phyloP scores from a whole-genome alignment of 1,284 basidiomycete species.

The Agaricales sp. region DNA sequence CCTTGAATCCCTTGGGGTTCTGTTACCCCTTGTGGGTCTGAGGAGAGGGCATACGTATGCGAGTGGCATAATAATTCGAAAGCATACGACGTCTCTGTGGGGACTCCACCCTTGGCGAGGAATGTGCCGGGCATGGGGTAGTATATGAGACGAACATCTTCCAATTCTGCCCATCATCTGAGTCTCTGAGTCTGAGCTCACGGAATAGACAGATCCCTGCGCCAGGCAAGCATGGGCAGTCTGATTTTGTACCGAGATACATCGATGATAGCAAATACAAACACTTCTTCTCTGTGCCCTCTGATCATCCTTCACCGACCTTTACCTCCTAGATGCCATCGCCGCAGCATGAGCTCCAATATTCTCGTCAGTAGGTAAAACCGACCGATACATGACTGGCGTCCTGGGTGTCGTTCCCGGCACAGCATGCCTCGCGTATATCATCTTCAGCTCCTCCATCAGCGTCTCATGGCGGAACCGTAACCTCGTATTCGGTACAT shows the following conservation, averaged over 20 bases:
- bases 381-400: neutral
- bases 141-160: neutral
- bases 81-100: neutral
- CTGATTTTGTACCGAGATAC: too few species aligned
- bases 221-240: too few species aligned
- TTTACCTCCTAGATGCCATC: too few species aligned
- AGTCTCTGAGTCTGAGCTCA: too few species aligned
- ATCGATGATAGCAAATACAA: too few species aligned
- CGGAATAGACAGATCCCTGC: too few species aligned
- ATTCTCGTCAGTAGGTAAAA: slow-evolving; percentile 1
- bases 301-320: too few species aligned
- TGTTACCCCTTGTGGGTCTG: neutral
- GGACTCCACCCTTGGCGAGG: neutral
- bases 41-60: neutral
- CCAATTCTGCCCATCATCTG: too few species aligned
- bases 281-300: too few species aligned
- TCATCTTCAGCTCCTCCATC: slow-evolving; percentile 76
- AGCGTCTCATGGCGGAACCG: slow-evolving; percentile 87
- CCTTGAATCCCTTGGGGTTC: neutral
- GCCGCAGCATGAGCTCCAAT: neutral
- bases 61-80: neutral
- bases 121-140: neutral
- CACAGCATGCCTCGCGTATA: slow-evolving; percentile 18
- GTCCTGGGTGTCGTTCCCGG: neutral
- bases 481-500: slow-evolving; percentile 88